Base-by-base conservation (phyloP, 768 basidiomycete species). In the Leccinum imitatum region DNA sequence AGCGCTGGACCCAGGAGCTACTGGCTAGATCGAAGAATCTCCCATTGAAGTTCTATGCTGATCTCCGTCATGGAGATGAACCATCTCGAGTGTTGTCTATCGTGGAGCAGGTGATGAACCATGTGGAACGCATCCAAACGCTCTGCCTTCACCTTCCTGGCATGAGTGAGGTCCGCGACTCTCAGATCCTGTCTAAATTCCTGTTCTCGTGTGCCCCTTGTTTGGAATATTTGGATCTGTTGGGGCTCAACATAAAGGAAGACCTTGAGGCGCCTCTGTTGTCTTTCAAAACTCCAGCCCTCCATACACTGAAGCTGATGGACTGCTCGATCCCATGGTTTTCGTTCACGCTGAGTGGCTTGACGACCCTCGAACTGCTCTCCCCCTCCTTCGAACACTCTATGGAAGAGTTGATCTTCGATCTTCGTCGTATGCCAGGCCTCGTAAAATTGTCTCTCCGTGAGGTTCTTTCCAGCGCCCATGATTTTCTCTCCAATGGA, bases 401-500 rank as follows among this genome's bases (percentile, higher is more conserved):
- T 19, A 17, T 19, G 19, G 19, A 6, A 44, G 44, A 44, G 44
- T n/a, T 19, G 7, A 1, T 44, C 9, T 4, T 19, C 41, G 3
- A 14, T 6, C 41, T 44, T 13, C 7, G 41, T 44, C n/a, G 7
- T 44, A 44, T 44, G 41, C 41, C 15, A 44, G 17, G 41, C 17
- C 41, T 44, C 41, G 41, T 17, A n/a, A 0, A 17, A 0, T n/a
- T 44, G 41, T 10, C 6, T 15, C 41, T 44, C 41, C 0, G 3
- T 44, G 15, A n/a, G 0, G 17, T 10, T n/a, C 17, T 44, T 44
- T 0, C 0, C n/a, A 4, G n/a, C 41, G 9, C 17, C 0, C 17
- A n/a, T 44, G 41, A n/a, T n/a, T 17, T 44, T 44, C 7, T 44
- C 41, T 44, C 17, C 0, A 46, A 17, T 15, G 9, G 44, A 46